Evolutionary conservation across 73 alveolate species (phyloP).

Genomic region (Paramecium octaurelia): DNA sequence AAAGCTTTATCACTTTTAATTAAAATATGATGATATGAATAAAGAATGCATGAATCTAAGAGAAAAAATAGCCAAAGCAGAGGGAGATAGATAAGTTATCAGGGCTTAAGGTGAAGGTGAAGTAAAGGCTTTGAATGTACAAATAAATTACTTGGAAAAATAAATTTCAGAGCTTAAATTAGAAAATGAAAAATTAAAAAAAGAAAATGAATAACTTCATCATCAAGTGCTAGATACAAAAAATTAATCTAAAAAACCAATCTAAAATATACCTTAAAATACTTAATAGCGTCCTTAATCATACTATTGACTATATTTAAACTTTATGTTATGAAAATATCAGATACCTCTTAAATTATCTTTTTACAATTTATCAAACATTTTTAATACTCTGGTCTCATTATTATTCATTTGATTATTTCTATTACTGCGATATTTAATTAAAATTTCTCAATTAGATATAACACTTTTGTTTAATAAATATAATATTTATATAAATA

Average conservation of each 20-base stretch:
- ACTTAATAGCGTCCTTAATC: background rate
- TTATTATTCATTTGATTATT: background rate
- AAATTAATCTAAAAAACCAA: background rate
- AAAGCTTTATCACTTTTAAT: background rate
- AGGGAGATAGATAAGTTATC: background rate
- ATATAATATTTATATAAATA: background rate
- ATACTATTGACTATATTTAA: background rate
- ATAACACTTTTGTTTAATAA: background rate
- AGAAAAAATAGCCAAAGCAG: background rate
- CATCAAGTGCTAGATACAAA: background rate
- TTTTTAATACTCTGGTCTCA: background rate
- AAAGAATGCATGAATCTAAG: background rate
- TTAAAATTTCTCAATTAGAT: too few relatives aligned
- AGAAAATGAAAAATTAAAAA: background rate
- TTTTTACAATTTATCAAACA: background rate
- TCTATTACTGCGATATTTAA: background rate
- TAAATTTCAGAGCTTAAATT: background rate
- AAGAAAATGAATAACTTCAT: background rate
- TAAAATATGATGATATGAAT: constrained; percentile 6
- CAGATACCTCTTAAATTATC: background rate
- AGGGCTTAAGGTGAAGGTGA: background rate
- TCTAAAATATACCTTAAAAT: background rate
- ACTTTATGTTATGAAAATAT: background rate
- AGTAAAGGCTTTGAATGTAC: background rate
- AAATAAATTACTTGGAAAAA: background rate